Conservation (phyloP, 352 stramenopile species). For the Albugo candida region DNA sequence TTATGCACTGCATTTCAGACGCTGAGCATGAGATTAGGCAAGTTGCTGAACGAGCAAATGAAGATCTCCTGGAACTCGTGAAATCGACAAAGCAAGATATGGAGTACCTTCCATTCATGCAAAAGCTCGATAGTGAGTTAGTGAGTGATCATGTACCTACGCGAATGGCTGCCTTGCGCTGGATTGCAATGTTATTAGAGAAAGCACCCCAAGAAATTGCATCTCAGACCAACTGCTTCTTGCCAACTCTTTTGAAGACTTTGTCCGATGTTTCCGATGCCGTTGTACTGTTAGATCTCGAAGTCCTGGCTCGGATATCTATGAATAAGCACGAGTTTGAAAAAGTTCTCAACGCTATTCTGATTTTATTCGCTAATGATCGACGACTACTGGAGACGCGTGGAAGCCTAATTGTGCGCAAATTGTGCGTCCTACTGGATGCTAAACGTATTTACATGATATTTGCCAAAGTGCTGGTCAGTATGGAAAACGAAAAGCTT, state of each 20-base stretch:
- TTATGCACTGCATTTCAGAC: conserved; percentile 97
- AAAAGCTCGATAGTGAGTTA: conserved; percentile 89
- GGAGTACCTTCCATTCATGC: conserved; percentile 85
- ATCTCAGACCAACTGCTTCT: conserved; percentile 78
- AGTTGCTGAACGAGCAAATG: conserved; percentile 92
- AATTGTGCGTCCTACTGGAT: conserved; percentile 95
- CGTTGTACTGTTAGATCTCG: conserved; percentile 91
- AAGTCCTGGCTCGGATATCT: conserved; percentile 92
- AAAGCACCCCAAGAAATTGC: conserved; percentile 90
- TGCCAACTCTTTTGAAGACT: conserved; percentile 92
- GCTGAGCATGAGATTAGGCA: conserved; percentile 90
- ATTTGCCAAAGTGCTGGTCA: conserved; percentile 89
- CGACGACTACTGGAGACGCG: conserved; percentile 81
- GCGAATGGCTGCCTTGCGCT: conserved; percentile 85
- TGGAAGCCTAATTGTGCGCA: conserved; percentile 95
- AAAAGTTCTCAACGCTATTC: conserved; percentile 87
- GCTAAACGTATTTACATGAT: conserved; percentile 96
- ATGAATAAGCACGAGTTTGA: conserved; percentile 84
- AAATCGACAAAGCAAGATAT: conserved; percentile 80
- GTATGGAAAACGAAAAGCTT: conserved; percentile 1
- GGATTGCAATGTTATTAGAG: conserved; percentile 98
- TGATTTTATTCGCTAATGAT: conserved; percentile 87
- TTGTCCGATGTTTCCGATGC: conserved; percentile 91
- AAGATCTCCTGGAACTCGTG: conserved; percentile 91
- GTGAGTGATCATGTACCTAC: conserved; percentile 92